Evolutionary conservation across 345 rosid genomes (phyloP).

Genomic region (Turnera subulata): DNA sequence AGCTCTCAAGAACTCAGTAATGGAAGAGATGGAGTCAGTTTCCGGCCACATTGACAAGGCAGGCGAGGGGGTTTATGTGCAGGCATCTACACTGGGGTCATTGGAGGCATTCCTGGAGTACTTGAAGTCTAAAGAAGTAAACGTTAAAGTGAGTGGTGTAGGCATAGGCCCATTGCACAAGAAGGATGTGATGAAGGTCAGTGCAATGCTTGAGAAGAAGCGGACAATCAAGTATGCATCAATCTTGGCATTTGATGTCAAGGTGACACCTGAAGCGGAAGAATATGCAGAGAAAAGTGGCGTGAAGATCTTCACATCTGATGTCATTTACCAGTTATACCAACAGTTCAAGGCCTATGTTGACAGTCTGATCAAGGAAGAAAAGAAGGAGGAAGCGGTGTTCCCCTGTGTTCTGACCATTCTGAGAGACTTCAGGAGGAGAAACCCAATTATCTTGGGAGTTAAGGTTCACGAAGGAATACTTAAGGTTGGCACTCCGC

Average conservation of each 20-base stretch:
- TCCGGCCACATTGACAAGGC: slow-evolving; percentile 77
- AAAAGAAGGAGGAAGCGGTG: slow-evolving; percentile 90
- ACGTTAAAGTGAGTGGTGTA: slow-evolving; percentile 87
- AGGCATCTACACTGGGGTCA: slow-evolving; percentile 93
- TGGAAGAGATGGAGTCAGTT: slow-evolving; percentile 86
- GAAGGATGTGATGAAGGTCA: slow-evolving; percentile 89
- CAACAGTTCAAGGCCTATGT: slow-evolving; percentile 88
- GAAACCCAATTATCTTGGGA: slow-evolving; percentile 85
- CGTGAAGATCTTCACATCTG: slow-evolving; percentile 91
- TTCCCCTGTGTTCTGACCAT: slow-evolving; percentile 87
- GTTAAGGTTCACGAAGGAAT: slow-evolving; percentile 80
- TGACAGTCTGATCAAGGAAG: slow-evolving; percentile 77
- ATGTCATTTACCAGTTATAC: slow-evolving; percentile 86
- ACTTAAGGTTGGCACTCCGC: slow-evolving; percentile 80
- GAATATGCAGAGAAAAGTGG: slow-evolving; percentile 84
- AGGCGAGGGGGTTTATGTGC: slow-evolving; percentile 93
- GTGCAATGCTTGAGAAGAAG: slow-evolving; percentile 94
- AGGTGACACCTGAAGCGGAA: slow-evolving; percentile 84
- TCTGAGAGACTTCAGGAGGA: slow-evolving; percentile 79
- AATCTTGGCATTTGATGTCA: slow-evolving; percentile 92
- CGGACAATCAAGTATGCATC: slow-evolving; percentile 87
- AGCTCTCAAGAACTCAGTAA: slow-evolving; percentile 54
- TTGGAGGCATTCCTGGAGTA: slow-evolving; percentile 92
- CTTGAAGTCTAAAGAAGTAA: slow-evolving; percentile 78
- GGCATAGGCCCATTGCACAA: slow-evolving; percentile 90